Evolutionary conservation across 805 yeast genomes (phyloP), one percentile per base, ranked within the genome.

Genomic region (Kodamaea kakaduensis): DNA sequence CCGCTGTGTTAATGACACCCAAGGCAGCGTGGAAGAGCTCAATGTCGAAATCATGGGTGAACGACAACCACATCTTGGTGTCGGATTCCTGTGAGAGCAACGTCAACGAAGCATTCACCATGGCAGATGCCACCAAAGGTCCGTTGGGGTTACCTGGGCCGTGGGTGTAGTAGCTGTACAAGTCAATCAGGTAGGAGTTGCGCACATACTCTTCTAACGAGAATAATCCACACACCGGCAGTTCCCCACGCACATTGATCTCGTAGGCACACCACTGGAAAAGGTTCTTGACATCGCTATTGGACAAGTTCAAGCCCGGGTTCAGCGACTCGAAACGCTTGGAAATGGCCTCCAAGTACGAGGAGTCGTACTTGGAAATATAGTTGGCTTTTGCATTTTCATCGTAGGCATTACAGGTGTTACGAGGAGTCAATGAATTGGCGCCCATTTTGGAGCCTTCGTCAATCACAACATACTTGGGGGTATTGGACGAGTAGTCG

Each of bases 261-360:
- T 85, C 94, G 53, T 68, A 84, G 3, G 84, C 87, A 61, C 93
- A 84, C 59, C 77, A 69, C 10, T 68, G 62, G 48, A 81, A 78
- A 41, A 84, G 48, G 20, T 54, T 58, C 32, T 54, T 59, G 16
- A 78, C 71, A 48, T 84, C 89, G 24, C 53, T 47, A 2, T 64
- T 51, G 3, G 78, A 69, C 21, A 44, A 27, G 46, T 75, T 62
- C 42, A 63, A 50, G 2, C 77, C 81, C 4, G 76, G 75, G 36
- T 84, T 75, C 26, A 69, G 63, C 26, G 53, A 52, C 48, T 73
- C 73, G 31, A 84, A 59, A 48, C 93, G 69, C 9, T 52, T 54
- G 4, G 80, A 71, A 18, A 85, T 85, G 14, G 56, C 62, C 5
- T 55, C 47, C 41, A 81, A 63, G 53, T 75, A 82, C 3, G 53